Evolutionary conservation across 116 monocot genomes (phyloP).

Genomic region (Zostera marina): DNA sequence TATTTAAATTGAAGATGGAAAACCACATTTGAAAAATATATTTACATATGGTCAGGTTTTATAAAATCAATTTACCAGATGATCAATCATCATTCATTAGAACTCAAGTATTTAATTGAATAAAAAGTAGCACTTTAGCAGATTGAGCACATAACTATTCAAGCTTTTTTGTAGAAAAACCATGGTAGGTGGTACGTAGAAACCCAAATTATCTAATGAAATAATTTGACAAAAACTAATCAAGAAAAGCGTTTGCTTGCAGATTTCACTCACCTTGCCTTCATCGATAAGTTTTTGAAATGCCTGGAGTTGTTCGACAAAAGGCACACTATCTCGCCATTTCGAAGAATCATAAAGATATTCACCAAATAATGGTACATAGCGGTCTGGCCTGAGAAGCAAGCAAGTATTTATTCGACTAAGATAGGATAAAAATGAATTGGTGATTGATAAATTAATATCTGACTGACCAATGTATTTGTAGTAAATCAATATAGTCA

Average conservation of each 20-base stretch:
- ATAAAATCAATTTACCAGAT: too few relatives aligned
- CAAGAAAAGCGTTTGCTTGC: not conserved
- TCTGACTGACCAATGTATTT: slow-evolving; percentile 79
- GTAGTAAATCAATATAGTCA: slow-evolving; percentile 89
- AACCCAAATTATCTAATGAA: too few relatives aligned
- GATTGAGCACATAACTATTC: too few relatives aligned
- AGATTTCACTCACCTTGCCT: slow-evolving; percentile 49
- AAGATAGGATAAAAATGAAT: not conserved
- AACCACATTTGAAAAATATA: too few relatives aligned
- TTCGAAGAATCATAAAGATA: slow-evolving; percentile 52
- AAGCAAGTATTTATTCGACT: not conserved
- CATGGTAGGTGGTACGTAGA: too few relatives aligned
- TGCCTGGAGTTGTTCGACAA: slow-evolving; percentile 66
- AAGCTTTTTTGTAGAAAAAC: too few relatives aligned
- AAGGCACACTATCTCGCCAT: slow-evolving; percentile 81
- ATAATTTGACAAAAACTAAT: not conserved
- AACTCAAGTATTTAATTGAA: too few relatives aligned
- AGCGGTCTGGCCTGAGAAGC: slow-evolving; percentile 79
- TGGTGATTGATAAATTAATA: not conserved
- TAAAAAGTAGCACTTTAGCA: too few relatives aligned
- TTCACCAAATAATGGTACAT: slow-evolving; percentile 85
- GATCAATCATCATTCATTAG: too few relatives aligned
- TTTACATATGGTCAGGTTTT: too few relatives aligned
- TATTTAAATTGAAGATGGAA: too few relatives aligned
- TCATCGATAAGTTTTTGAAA: slow-evolving; percentile 73